phyloP scores from a whole-genome alignment of 306 rosid genomes.

The Psophocarpus tetragonolobus region DNA sequence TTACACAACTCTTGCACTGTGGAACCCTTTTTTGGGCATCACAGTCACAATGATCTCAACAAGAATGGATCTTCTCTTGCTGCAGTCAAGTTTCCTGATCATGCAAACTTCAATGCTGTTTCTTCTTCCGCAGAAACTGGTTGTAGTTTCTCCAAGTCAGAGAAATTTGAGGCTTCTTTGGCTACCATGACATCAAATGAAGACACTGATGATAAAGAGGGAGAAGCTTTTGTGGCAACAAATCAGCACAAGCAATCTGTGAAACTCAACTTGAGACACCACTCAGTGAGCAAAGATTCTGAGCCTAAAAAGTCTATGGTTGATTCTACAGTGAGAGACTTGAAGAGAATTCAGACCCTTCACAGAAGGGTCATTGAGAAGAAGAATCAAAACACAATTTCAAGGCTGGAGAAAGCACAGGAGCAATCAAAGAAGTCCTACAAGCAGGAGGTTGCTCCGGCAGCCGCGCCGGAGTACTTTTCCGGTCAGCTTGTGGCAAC shows the following conservation, averaged over 20 bases:
- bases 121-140: constrained; percentile 47
- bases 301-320: constrained; percentile 46
- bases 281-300: constrained; percentile 20
- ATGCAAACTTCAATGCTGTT: constrained; percentile 54
- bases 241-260: constrained; percentile 37
- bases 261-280: constrained; percentile 62
- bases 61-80: constrained; percentile 55
- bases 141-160: constrained; percentile 43
- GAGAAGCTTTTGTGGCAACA: background rate
- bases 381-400: constrained; percentile 72
- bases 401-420: constrained; percentile 48
- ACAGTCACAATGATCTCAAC: constrained; percentile 33
- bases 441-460: constrained; percentile 26
- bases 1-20: constrained; percentile 24
- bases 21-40: constrained; percentile 35
- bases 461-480: constrained; percentile 51
- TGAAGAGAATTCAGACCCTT: constrained; percentile 67
- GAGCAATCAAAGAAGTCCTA: constrained; percentile 11
- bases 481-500: constrained; percentile 72
- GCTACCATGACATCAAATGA: background rate
- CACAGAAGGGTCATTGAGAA: constrained; percentile 58
- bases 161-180: constrained; percentile 30
- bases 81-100: constrained; percentile 62
- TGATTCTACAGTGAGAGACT: constrained; percentile 55
- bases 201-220: background rate